phyloP scores from a whole-genome alignment of 495 filamentous ascomycete genomes.

The Aspergillus biplanus region DNA sequence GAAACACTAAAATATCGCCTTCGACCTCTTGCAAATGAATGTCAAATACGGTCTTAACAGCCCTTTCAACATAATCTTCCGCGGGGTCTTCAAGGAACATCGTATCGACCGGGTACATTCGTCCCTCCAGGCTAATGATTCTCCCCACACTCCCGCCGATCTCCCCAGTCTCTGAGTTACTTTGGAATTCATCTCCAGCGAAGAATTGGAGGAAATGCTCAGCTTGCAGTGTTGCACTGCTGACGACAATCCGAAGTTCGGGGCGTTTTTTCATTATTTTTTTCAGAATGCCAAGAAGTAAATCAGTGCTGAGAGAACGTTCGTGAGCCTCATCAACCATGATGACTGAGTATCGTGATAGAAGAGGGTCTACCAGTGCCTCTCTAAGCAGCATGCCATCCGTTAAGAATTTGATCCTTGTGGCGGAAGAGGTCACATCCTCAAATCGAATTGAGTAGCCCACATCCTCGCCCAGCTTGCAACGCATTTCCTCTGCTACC shows the following conservation, averaged over 20 bases:
- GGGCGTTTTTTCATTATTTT: conserved; percentile 84
- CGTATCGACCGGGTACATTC: conserved; percentile 89
- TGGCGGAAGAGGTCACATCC: conserved; percentile 85
- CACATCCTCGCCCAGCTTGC: conserved; percentile 89
- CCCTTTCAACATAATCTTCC: conserved; percentile 87
- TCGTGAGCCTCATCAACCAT: conserved; percentile 99
- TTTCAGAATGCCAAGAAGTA: conserved; percentile 91
- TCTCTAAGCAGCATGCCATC: conserved; percentile 95
- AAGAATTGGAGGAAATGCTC: conserved; percentile 90
- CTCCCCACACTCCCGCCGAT: conserved; percentile 56
- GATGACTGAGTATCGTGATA: conserved; percentile 93
- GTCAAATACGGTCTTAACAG: conserved; percentile 87
- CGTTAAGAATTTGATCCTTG: conserved; percentile 93
- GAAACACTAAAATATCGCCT: conserved; percentile 89
- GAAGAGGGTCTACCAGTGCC: conserved; percentile 86
- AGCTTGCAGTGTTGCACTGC: conserved; percentile 92
- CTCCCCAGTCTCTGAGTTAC: conserved; percentile 41
- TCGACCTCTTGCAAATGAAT: conserved; percentile 85
- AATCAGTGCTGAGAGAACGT: conserved; percentile 89
- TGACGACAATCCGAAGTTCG: conserved; percentile 87
- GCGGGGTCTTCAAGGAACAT: conserved; percentile 80
- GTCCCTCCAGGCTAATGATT: conserved; percentile 88
- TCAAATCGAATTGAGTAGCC: conserved; percentile 98
- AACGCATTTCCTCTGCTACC: conserved; percentile 92
- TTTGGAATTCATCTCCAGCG: conserved; percentile 49